Percentiles rank a stretch among this genome's conserved stretches.
Conservation (phyloP, 208 protist species). For the Crithidia expoeki region DNA sequence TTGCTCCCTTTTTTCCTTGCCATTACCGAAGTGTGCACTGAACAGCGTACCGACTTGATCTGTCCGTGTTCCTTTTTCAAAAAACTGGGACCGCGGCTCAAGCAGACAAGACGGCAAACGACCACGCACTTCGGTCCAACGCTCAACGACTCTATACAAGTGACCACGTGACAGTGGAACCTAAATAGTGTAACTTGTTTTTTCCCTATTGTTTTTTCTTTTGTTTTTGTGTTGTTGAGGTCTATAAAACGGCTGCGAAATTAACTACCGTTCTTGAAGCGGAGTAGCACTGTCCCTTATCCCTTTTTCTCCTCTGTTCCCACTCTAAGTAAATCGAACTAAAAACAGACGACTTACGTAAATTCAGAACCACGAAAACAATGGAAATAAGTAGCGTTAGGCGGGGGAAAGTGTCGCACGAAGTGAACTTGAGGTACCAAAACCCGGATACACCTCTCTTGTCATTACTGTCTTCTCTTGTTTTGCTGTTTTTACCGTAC, state of each 20-base stretch:
- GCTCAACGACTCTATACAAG: not conserved
- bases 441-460: too few relatives aligned
- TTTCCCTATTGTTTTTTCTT: not conserved
- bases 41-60: not conserved
- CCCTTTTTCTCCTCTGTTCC: not conserved
- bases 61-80: constrained; percentile 8
- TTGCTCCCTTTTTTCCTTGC: not conserved
- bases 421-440: too few relatives aligned
- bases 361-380: not conserved
- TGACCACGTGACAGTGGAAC: not conserved
- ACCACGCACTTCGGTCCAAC: constrained; percentile 1
- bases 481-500: too few relatives aligned
- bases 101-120: constrained; percentile 1
- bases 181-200: not conserved
- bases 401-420: too few relatives aligned
- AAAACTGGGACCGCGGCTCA: too few relatives aligned
- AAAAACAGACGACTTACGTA: not conserved
- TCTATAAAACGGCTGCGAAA: not conserved
- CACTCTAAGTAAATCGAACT: not conserved
- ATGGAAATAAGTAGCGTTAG: too few relatives aligned
- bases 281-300: not conserved
- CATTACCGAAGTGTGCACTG: not conserved
- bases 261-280: not conserved
- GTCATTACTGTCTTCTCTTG: not conserved
- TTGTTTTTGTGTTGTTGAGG: not conserved